Percentiles rank a stretch among this genome's conserved stretches.
Conservation (phyloP, 345 rosid species). For the Heritiera littoralis region DNA sequence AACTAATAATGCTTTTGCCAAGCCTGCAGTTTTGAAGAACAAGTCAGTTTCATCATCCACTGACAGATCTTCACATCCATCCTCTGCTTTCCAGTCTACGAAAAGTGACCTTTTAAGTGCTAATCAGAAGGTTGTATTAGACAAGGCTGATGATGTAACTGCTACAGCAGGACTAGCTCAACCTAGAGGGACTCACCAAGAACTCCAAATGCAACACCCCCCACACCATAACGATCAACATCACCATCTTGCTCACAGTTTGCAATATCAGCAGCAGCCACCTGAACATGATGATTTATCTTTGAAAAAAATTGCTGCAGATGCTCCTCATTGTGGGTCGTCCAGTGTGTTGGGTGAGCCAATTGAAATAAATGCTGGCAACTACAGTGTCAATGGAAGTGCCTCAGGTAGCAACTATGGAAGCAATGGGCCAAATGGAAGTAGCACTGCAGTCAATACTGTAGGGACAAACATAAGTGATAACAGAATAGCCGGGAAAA, state of each 20-base stretch:
- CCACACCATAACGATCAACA: slow-evolving; percentile 23
- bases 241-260: slow-evolving; percentile 22
- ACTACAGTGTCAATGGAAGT: slow-evolving; percentile 49
- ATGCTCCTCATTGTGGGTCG: slow-evolving; percentile 46
- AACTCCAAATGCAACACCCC: slow-evolving; percentile 29
- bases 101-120: slow-evolving; percentile 28
- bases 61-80: slow-evolving; percentile 34
- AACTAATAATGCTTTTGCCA: slow-evolving; percentile 34
- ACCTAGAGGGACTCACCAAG: slow-evolving; percentile 27
- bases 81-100: slow-evolving; percentile 29
- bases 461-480: slow-evolving; percentile 38
- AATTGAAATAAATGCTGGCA: slow-evolving; percentile 39
- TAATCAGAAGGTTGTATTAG: slow-evolving; percentile 26
- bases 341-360: slow-evolving; percentile 41
- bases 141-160: slow-evolving; percentile 33
- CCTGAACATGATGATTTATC: slow-evolving; percentile 30
- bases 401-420: slow-evolving; percentile 52
- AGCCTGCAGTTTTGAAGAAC: slow-evolving; percentile 37
- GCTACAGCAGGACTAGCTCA: slow-evolving; percentile 27
- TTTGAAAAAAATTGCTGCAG: slow-evolving; percentile 38
- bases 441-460: slow-evolving; percentile 39
- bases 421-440: slow-evolving; percentile 49
- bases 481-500: slow-evolving; percentile 37
- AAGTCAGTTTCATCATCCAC: slow-evolving; percentile 41
- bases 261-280: slow-evolving; percentile 33